A percentile compares a stretch with the other conserved stretches of the same genome.
phyloP scores from a whole-genome alignment of 1,284 basidiomycete genomes.

The Tilletia walkeri region DNA sequence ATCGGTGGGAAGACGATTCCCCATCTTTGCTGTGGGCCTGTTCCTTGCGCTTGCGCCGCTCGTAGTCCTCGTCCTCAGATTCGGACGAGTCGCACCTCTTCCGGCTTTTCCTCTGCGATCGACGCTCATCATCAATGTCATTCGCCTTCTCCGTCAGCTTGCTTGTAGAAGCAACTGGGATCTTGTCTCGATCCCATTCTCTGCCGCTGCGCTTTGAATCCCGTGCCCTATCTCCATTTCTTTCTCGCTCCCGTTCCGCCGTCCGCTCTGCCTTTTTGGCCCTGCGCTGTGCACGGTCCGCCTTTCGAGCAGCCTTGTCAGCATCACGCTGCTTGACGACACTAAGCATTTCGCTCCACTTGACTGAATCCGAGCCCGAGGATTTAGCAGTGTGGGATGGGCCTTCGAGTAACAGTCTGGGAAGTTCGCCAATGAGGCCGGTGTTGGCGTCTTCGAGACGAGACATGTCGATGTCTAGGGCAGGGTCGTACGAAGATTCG shows the following conservation, averaged over 20 bases:
- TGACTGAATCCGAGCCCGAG: not conserved
- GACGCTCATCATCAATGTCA: not conserved
- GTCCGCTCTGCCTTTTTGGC: not conserved
- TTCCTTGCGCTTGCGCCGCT: no score
- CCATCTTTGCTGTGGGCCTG: no score
- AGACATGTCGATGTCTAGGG: slow-evolving; percentile 19
- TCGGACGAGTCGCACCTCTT: no score
- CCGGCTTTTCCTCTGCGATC: no score
- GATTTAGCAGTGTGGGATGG: not conserved
- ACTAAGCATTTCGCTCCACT: not conserved
- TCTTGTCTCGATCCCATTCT: not conserved
- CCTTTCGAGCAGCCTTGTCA: not conserved
- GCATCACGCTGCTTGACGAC: slow-evolving; percentile 2
- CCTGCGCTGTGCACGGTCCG: not conserved
- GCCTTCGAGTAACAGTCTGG: not conserved
- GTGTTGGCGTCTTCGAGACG: not conserved
- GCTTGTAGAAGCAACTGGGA: no score
- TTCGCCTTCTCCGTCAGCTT: not conserved
- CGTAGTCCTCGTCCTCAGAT: no score
- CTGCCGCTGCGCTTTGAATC: not conserved
- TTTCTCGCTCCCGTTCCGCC: not conserved
- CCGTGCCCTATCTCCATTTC: not conserved
- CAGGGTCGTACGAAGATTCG: slow-evolving; percentile 30
- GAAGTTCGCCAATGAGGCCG: slow-evolving; percentile 9
- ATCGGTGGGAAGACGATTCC: no score